phyloP scores from a whole-genome alignment of 805 yeast species.

The Metschnikowia peoriensis region DNA sequence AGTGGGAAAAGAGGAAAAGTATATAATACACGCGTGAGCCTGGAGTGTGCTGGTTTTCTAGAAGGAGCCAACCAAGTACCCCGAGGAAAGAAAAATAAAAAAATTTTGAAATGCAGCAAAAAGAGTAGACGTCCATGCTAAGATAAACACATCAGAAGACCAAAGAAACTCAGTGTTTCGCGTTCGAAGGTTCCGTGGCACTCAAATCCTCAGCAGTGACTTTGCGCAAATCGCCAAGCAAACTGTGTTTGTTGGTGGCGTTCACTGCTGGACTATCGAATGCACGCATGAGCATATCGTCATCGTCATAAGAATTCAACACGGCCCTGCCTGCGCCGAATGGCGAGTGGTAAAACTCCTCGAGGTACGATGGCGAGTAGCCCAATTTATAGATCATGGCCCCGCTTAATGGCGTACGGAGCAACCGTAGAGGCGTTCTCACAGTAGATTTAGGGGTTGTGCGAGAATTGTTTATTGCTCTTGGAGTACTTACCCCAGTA shows the following conservation, averaged over 20 bases:
- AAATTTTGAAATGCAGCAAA: not conserved
- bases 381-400: constrained; percentile 53
- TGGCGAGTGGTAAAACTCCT: constrained; percentile 60
- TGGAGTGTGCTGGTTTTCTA: not conserved
- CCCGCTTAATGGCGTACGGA: constrained; percentile 41
- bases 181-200: not conserved
- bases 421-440: constrained; percentile 36
- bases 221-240: constrained; percentile 15
- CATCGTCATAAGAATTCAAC: constrained; percentile 43
- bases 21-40: not conserved
- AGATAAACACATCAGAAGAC: not conserved
- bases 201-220: constrained; percentile 3
- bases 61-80: not conserved
- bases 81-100: not conserved
- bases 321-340: constrained; percentile 16
- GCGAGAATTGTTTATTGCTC: constrained; percentile 14
- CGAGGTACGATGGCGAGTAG: constrained; percentile 66
- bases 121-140: not conserved
- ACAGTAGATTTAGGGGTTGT: constrained; percentile 38
- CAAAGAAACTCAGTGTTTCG: constrained; percentile 5
- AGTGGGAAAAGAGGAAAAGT: not conserved
- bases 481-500: constrained; percentile 7
- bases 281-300: constrained; percentile 43
- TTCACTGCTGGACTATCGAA: constrained; percentile 29
- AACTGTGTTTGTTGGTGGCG: constrained; percentile 3